Base-by-base conservation (phyloP, 495 filamentous ascomycete species). In the Penicillium flavigenum region DNA sequence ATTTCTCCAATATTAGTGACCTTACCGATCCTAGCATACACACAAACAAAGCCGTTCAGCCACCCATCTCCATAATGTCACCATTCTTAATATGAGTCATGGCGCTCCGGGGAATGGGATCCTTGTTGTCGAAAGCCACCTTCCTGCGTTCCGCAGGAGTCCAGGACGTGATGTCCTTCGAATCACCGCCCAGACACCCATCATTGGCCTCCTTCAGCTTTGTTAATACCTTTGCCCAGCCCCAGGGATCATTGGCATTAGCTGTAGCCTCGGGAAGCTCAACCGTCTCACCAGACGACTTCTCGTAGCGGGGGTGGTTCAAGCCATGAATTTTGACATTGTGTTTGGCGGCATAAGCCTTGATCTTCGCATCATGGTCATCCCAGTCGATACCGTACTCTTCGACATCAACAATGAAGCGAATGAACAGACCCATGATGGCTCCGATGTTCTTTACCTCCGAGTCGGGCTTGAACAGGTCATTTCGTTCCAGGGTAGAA, bases 391-490 rank as follows among this genome's bases (percentile, higher is more conserved):
- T 49, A 36, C 31, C 31, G 19, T 16, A 49, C 6, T 4, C 17
- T 24, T 36, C 4, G 6, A 49, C 6, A n/a, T 36, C 31, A 22
- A 22, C 16, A 12, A 36, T 49, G 47, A 49, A 49, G 31, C 47
- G 47, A 16, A 49, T 36, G 31, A 36, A 59, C 16, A 67, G 8
- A 0, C 51, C 57, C 63, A 75, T 67, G 9, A 75, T 52, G 12
- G 69, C 32, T n/a, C 60, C 64, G 8, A 77, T 34, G 38, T 72
- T 71, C 31, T 69, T 66, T 24, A 79, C 58, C 20, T 72, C 65
- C 6, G 68, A 67, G 20, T 68, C 59, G 3, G 67, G 46, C 4
- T 60, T 63, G 19, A 77, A 60, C 7, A 74, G 58, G 3, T 42
- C 46, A 7, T 61, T 43, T 9, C 60, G 46, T n/a, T 68, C 59